These are phyloP conservation scores for Cryptococcus hybrid DNA, from an alignment of 1,284 basidiomycete genomes.

Conservation along the genomic window DNA sequence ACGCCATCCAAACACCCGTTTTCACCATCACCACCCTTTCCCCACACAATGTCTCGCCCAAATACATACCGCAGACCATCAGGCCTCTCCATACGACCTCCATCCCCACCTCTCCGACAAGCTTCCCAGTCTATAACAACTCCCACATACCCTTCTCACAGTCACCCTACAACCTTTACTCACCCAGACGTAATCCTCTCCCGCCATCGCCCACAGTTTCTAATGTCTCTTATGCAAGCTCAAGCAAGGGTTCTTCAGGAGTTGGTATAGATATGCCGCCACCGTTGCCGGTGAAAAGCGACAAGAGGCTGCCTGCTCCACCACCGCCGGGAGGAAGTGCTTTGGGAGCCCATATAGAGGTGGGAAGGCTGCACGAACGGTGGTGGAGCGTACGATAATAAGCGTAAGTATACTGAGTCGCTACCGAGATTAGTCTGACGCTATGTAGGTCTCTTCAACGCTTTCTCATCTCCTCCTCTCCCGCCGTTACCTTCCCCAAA, in stretches of 20 bases:
- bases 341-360: constrained; percentile 21
- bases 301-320: constrained; percentile 21
- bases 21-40: background rate
- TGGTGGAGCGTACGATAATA: constrained; percentile 43
- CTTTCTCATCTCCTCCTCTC: too few relatives aligned
- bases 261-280: constrained; percentile 10
- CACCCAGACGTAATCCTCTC: constrained; percentile 18
- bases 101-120: constrained; percentile 12
- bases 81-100: constrained; percentile 19
- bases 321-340: background rate
- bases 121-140: constrained; percentile 3
- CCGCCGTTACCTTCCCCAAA: too few relatives aligned
- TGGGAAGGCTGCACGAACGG: constrained; percentile 22
- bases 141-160: constrained; percentile 5
- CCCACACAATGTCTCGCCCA: constrained; percentile 1
- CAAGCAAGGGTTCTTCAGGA: too few relatives aligned
- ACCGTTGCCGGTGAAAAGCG: constrained; percentile 24
- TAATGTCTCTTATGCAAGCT: too few relatives aligned
- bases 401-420: constrained; percentile 18
- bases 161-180: constrained; percentile 2
- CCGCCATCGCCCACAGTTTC: too few relatives aligned
- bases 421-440: background rate
- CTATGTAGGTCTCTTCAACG: too few relatives aligned
- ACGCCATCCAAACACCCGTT: background rate
- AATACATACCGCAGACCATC: constrained; percentile 7